Conservation (phyloP, 352 stramenopile species). For the Phytophthora europaea region DNA sequence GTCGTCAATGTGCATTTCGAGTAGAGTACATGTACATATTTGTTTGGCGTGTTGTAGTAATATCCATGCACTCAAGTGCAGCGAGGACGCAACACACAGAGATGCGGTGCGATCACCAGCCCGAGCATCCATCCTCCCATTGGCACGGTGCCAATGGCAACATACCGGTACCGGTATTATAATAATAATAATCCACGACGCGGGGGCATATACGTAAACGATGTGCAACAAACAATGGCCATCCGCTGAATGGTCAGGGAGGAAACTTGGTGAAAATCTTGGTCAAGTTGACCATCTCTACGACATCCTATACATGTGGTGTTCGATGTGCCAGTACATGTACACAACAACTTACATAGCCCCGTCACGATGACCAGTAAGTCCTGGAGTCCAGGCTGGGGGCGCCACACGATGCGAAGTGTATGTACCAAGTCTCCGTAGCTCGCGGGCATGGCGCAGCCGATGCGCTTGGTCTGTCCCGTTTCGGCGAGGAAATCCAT, state of each 20-base stretch:
- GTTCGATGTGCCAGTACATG: too few relatives aligned
- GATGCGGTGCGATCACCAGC: too few relatives aligned
- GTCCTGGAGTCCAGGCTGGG: too few relatives aligned
- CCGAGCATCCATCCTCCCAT: neutral
- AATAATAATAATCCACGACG: too few relatives aligned
- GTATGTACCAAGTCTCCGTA: neutral
- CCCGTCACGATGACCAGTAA: too few relatives aligned
- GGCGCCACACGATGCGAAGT: neutral
- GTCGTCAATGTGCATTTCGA: neutral
- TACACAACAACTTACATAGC: too few relatives aligned
- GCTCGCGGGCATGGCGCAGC: neutral
- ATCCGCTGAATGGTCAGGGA: neutral
- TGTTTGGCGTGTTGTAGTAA: too few relatives aligned
- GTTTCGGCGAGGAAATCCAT: slow-evolving; percentile 9
- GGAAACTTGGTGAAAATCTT: neutral
- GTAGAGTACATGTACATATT: neutral
- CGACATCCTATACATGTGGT: too few relatives aligned
- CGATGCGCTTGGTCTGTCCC: neutral
- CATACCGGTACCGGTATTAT: too few relatives aligned
- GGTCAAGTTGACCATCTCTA: neutral
- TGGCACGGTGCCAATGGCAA: neutral
- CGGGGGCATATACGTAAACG: neutral
- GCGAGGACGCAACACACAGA: too few relatives aligned
- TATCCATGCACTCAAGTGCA: too few relatives aligned
- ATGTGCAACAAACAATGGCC: neutral